Evolutionary conservation across 768 basidiomycete genomes (phyloP).

Genomic region (Kwoniella pini): DNA sequence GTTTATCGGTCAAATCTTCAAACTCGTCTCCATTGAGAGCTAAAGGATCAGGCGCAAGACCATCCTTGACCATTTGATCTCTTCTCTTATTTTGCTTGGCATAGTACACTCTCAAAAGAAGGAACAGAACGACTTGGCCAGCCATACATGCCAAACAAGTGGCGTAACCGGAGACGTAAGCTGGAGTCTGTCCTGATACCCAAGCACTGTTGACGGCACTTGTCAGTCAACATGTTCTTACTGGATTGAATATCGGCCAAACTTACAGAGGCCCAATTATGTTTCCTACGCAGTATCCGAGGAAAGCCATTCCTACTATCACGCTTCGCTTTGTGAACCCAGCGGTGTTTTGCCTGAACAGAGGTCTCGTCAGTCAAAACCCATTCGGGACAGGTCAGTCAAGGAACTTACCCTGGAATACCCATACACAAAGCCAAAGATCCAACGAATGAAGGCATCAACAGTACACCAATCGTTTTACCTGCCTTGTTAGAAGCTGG

Average conservation of each 20-base stretch:
- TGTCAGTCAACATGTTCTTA: background rate
- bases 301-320: constrained; percentile 5
- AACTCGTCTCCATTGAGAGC: constrained; percentile 1
- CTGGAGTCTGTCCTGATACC: constrained; percentile 10
- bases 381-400: too few relatives aligned
- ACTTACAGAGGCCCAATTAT: constrained; percentile 10
- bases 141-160: constrained; percentile 15
- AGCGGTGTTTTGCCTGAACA: constrained; percentile 8
- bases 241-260: background rate
- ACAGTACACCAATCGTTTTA: constrained; percentile 8
- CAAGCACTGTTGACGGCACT: background rate
- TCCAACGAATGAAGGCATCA: constrained; percentile 15
- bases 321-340: constrained; percentile 9
- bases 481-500: constrained; percentile 7
- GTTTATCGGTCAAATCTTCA: constrained; percentile 10
- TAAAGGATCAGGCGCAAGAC: constrained; percentile 1
- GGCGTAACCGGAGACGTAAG: constrained; percentile 5
- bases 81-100: constrained; percentile 1
- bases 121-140: constrained; percentile 3
- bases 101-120: constrained; percentile 7
- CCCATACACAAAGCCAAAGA: constrained; percentile 14
- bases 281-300: constrained; percentile 11
- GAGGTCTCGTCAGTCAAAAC: too few relatives aligned
- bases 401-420: constrained; percentile 7
- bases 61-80: background rate